phyloP scores from a whole-genome alignment of 352 stramenopile genomes.

The Aphanomyces cochlioides region DNA sequence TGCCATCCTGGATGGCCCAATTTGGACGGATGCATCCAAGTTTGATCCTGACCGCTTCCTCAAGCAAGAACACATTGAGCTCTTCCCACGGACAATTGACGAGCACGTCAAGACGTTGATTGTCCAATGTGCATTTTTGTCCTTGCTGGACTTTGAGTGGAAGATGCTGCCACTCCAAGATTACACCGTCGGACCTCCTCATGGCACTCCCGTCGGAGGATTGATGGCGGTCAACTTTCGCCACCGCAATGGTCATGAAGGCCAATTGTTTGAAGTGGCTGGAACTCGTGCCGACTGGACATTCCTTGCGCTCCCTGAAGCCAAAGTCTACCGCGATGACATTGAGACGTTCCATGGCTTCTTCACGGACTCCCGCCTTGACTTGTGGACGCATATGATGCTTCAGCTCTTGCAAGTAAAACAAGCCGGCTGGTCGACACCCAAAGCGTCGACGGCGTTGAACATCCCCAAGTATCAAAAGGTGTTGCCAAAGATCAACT shows the following conservation, averaged over 20 bases:
- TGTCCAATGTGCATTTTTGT: background rate
- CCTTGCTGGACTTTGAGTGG: conserved; percentile 27
- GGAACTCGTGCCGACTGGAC: conserved; percentile 15
- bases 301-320: conserved; percentile 18
- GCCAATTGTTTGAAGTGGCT: conserved; percentile 4
- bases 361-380: conserved; percentile 24
- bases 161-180: conserved; percentile 23
- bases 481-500: conserved; percentile 20
- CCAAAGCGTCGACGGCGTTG: background rate
- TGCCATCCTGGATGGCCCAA: background rate
- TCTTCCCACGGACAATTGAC: background rate
- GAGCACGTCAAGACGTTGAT: conserved; percentile 13
- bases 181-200: background rate
- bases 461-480: conserved; percentile 17
- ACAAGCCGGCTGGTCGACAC: conserved; percentile 2
- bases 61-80: conserved; percentile 1
- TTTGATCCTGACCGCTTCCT: conserved; percentile 19
- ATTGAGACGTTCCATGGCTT: conserved; percentile 16
- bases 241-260: background rate
- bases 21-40: conserved; percentile 6
- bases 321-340: conserved; percentile 21
- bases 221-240: conserved; percentile 24
- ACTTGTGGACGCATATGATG: conserved; percentile 24
- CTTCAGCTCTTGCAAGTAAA: conserved; percentile 20
- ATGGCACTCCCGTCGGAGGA: conserved; percentile 10